These are phyloP conservation scores for Trichosanthes cucumerina DNA, from an alignment of 306 rosid species.

Conservation along the genomic window DNA sequence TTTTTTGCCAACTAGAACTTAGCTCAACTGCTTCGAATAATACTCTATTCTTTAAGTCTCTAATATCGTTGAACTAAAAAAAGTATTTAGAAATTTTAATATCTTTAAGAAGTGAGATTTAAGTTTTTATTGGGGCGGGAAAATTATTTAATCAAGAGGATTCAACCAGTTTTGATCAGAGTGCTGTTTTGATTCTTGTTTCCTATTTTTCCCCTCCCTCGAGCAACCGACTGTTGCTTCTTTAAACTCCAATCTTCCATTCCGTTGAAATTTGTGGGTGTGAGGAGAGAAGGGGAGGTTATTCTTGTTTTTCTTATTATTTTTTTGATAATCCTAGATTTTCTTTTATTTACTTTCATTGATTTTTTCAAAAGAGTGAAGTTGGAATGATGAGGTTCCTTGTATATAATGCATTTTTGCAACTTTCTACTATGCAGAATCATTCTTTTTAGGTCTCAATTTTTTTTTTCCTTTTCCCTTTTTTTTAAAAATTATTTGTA, in stretches of 20 bases:
- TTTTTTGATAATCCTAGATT: constrained; percentile 9
- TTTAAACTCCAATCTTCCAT: constrained; percentile 26
- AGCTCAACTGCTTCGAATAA: too few species aligned
- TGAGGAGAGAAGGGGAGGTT: background rate
- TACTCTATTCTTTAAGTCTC: too few species aligned
- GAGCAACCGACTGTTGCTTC: constrained; percentile 82
- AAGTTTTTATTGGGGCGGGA: background rate
- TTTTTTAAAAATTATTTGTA: background rate
- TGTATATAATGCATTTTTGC: constrained; percentile 31
- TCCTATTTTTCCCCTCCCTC: constrained; percentile 64
- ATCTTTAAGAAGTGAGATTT: constrained; percentile 15
- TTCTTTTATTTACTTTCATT: constrained; percentile 31
- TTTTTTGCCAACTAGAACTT: too few species aligned
- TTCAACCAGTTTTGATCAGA: constrained; percentile 33
- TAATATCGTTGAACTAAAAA: too few species aligned
- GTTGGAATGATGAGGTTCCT: constrained; percentile 65
- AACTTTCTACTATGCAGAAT: constrained; percentile 44
- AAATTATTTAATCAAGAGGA: constrained; percentile 2
- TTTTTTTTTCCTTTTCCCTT: constrained; percentile 1
- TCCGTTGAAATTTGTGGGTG: constrained; percentile 54
- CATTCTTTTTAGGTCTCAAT: constrained; percentile 66
- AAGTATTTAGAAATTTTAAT: background rate
- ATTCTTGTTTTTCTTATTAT: background rate
- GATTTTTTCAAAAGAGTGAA: constrained; percentile 36
- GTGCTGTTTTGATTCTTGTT: constrained; percentile 54